These are phyloP conservation scores for Lunasporangiospora selenospora DNA, from an alignment of 192 early-diverging fungal species.

Conservation along the genomic window DNA sequence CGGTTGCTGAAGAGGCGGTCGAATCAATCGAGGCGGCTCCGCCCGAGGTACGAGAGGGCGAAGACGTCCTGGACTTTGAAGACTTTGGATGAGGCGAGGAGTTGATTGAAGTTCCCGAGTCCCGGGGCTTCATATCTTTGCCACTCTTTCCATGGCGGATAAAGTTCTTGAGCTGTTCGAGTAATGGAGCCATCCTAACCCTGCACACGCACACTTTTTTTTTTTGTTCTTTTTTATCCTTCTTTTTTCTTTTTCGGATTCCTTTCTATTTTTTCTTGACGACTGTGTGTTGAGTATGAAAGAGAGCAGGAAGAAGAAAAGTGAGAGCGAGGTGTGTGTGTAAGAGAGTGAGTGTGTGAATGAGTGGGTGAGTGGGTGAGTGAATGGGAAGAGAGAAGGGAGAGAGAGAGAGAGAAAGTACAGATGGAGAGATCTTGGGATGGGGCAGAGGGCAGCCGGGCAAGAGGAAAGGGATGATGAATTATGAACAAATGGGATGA, in stretches of 20 bases:
- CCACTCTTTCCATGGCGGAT: slow-evolving; percentile 55
- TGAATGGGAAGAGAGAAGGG: neutral
- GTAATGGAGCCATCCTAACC: slow-evolving; percentile 45
- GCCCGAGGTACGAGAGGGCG: slow-evolving; percentile 15
- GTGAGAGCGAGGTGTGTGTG: neutral
- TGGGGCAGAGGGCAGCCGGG: neutral
- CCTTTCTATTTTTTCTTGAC: neutral
- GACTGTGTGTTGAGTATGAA: neutral
- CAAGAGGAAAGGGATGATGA: neutral
- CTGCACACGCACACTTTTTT: no score
- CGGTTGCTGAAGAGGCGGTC: neutral
- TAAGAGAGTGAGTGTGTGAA: neutral
- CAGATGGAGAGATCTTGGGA: neutral
- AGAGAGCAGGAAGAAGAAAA: neutral
- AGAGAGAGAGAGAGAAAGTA: neutral
- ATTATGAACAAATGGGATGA: neutral
- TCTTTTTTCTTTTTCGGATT: no score
- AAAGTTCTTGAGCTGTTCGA: slow-evolving; percentile 57
- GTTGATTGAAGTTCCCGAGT: slow-evolving; percentile 16
- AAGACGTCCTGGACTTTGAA: slow-evolving; percentile 19
- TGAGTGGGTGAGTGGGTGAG: neutral
- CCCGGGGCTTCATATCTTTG: slow-evolving; percentile 37
- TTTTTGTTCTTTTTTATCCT: no score
- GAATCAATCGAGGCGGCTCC: neutral
- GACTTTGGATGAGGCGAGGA: slow-evolving; percentile 1